Evolutionary conservation across 805 yeast genomes (phyloP), one percentile per base, ranked within the genome.

Genomic region (Vanderwaltozyma yarrowii): DNA sequence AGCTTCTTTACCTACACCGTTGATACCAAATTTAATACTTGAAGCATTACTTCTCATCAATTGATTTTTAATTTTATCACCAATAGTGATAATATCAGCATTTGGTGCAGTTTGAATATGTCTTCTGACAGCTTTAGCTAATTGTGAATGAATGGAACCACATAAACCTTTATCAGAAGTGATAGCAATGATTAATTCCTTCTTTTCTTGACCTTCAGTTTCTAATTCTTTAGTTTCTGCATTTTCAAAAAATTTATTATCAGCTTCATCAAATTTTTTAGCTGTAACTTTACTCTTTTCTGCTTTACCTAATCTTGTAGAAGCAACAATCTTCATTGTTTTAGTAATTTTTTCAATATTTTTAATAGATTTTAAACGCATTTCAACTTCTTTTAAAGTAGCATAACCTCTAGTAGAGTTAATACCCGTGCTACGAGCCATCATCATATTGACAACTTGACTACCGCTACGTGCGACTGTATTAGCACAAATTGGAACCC

Each of bases 271-370:
- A 73, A 84, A 89, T 44, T 76, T 80, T 65, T 94, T 80, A 36
- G 96, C 81, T 36, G 84, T 75, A 51, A 72, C 70, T 87, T 87
- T 89, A 45, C 96, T 95, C 66, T 80, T 83, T 69, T 87, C 95
- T 45, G 98, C 98, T 70, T 84, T 87, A 63, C 77, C 73, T 65
- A 92, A 77, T 71, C 96, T 82, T 54, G 98, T 92, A 30, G 97
- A 89, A 30, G 98, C 98, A 58, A 92, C 98, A 69, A 92, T 81
- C 75, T 88, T 92, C 97, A 92, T 92, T 67, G 98, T 92, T 71
- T 92, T 92, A 70, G 98, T 92, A 71, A 92, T 92, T 74, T 92
- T 92, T 72, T 92, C 96, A 66, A 92, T 89, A 76, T 92, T 92
- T 75, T 89, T 92, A 66, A 92, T 92, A 50, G 96, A 86, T 74